Conservation (phyloP, 2,329 filamentous ascomycete genomes). For the Emydomyces testavorans region DNA sequence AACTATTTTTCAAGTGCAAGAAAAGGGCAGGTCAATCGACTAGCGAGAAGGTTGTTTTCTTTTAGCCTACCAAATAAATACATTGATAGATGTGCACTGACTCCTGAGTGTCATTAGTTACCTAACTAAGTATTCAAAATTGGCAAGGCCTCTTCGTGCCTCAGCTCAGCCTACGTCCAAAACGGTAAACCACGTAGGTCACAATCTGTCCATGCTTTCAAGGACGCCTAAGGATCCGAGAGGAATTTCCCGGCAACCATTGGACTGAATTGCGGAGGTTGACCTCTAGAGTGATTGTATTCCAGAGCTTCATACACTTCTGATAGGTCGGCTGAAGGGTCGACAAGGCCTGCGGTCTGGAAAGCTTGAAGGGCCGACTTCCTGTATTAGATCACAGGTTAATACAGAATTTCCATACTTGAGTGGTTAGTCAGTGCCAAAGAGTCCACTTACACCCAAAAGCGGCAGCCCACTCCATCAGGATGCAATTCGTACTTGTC, state of each 20-base stretch:
- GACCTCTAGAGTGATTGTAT: constrained; percentile 7
- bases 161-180: too few relatives aligned
- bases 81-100: too few relatives aligned
- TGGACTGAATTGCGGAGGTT: background rate
- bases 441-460: constrained; percentile 3
- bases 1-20: too few relatives aligned
- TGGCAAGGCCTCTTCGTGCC: too few relatives aligned
- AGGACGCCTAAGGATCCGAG: too few relatives aligned
- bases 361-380: constrained; percentile 4
- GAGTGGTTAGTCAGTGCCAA: background rate
- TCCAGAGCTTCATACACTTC: background rate
- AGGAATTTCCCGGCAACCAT: constrained; percentile 2
- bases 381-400: background rate
- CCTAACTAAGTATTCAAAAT: too few relatives aligned
- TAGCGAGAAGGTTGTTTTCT: too few relatives aligned
- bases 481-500: constrained; percentile 3
- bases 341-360: background rate
- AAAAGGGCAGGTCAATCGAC: too few relatives aligned
- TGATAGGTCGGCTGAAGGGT: background rate
- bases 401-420: background rate
- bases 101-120: too few relatives aligned
- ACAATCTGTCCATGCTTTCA: too few relatives aligned
- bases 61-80: too few relatives aligned
- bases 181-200: too few relatives aligned
- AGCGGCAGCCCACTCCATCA: constrained; percentile 6